A percentile compares a stretch with the other conserved stretches of the same genome.
Evolutionary conservation across 2,329 filamentous ascomycete species (phyloP).

Genomic region (Xylariaceae sp.): DNA sequence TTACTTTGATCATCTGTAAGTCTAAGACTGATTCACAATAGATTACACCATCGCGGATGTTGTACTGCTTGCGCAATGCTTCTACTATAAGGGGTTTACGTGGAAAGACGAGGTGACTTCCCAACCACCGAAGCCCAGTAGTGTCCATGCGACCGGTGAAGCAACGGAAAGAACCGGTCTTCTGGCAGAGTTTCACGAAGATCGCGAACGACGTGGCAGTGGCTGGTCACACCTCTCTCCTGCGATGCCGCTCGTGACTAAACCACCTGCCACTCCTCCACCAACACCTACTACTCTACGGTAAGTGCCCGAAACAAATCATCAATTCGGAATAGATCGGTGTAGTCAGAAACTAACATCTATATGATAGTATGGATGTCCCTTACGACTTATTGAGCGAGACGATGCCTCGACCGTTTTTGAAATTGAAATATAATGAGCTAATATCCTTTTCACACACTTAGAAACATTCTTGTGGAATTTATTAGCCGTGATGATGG

Average conservation of each 20-base stretch:
- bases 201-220: slow-evolving; percentile 46
- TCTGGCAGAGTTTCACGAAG: slow-evolving; percentile 40
- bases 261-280: slow-evolving; percentile 40
- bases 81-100: slow-evolving; percentile 89
- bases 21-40: too few relatives aligned
- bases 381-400: too few relatives aligned
- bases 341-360: too few relatives aligned
- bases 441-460: too few relatives aligned
- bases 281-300: slow-evolving; percentile 47
- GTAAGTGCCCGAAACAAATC: too few relatives aligned
- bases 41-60: slow-evolving; percentile 88
- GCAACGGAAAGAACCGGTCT: slow-evolving; percentile 52
- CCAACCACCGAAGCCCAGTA: slow-evolving; percentile 37
- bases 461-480: slow-evolving; percentile 65
- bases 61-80: slow-evolving; percentile 82
- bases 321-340: too few relatives aligned
- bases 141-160: slow-evolving; percentile 32
- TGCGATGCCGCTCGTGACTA: slow-evolving; percentile 68
- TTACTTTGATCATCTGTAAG: too few relatives aligned
- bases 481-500: slow-evolving; percentile 68
- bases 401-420: too few relatives aligned
- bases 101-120: slow-evolving; percentile 52
- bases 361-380: too few relatives aligned
- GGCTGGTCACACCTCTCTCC: slow-evolving; percentile 69
- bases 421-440: too few relatives aligned